phyloP scores from a whole-genome alignment of 2,329 filamentous ascomycete genomes.

The Penicillium sp. region DNA sequence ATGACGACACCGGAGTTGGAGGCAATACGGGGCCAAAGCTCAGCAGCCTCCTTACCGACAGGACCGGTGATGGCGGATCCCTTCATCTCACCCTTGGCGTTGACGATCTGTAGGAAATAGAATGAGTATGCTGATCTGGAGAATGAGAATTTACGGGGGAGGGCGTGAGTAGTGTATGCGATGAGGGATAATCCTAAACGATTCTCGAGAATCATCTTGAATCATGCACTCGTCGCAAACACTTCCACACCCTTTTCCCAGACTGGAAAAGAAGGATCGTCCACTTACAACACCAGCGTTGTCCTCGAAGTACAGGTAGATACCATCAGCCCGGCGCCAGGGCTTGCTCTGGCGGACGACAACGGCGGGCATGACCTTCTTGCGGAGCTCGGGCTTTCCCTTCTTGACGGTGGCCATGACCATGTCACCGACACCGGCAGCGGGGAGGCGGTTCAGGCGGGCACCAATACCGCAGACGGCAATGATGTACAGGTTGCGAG shows the following conservation, averaged over 20 bases:
- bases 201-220: neutral
- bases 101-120: conserved; percentile 76
- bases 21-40: conserved; percentile 99
- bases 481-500: conserved; percentile 99
- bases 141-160: neutral
- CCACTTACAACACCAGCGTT: conserved; percentile 95
- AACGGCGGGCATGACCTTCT: conserved; percentile 99
- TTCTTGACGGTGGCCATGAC: conserved; percentile 99
- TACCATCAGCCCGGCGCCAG: conserved; percentile 97
- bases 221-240: neutral
- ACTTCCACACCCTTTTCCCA: neutral
- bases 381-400: conserved; percentile 99
- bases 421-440: conserved; percentile 99
- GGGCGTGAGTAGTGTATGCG: neutral
- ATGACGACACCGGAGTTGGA: conserved; percentile 99
- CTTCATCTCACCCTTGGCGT: conserved; percentile 99
- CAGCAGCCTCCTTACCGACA: conserved; percentile 99
- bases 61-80: conserved; percentile 98
- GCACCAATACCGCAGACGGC: conserved; percentile 98
- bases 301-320: conserved; percentile 99
- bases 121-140: neutral
- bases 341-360: conserved; percentile 99
- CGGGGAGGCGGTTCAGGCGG: conserved; percentile 94
- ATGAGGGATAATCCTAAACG: neutral
- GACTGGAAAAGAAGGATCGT: neutral